Base-by-base conservation (phyloP, 2,329 filamentous ascomycete species). In the Aspergillus puulaauensis region DNA sequence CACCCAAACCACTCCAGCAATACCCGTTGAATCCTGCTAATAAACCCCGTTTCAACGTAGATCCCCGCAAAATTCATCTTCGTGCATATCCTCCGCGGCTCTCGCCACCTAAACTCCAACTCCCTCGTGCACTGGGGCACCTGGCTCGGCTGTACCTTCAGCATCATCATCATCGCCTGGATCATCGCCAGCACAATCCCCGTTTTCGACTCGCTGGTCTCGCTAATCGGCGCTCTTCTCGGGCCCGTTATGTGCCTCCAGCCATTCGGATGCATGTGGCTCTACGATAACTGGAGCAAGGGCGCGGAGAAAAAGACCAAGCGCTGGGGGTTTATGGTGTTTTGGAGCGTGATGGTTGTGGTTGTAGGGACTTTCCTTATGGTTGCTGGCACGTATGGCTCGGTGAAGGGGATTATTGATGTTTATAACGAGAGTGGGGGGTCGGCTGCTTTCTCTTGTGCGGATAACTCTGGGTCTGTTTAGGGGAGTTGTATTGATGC, bases 371-470 rank as follows among this genome's bases (percentile, higher is more conserved):
- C 60, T 0, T 81, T 80, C 56, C 60, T 80, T 8, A 80, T 75
- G 69, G 63, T 80, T 46, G 75, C 69, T 3, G 79, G 78, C 1
- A 80, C 78, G 0, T 81, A 80, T 49, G 78, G 77, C 1, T 77
- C 77, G 0, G 65, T 81, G 6, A 66, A 77, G 8, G 69, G 64
- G 4, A 78, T 79, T 39, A 71, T 76, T 4, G 67, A 75, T 6
- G 66, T 68, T 0, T 77, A 79, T 55, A 65, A 66, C 14, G 59
- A 60, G 4, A 64, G 65, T 4, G 73, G 72, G 1, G 75, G 75
- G 0, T 73, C 75, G 2, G 62, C 66, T 1, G 75, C 75, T 0
- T 80, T 75, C 70, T 76, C 77, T 2, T 80, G 77, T 51, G 74
- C 73, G 0, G 77, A 80, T 49, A 80, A 80, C 66, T 77, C 77